A percentile compares a stretch with the other conserved stretches of the same genome.
Evolutionary conservation across 2,329 filamentous ascomycete species (phyloP).

Genomic region (Sporothrix brunneoviolacea): DNA sequence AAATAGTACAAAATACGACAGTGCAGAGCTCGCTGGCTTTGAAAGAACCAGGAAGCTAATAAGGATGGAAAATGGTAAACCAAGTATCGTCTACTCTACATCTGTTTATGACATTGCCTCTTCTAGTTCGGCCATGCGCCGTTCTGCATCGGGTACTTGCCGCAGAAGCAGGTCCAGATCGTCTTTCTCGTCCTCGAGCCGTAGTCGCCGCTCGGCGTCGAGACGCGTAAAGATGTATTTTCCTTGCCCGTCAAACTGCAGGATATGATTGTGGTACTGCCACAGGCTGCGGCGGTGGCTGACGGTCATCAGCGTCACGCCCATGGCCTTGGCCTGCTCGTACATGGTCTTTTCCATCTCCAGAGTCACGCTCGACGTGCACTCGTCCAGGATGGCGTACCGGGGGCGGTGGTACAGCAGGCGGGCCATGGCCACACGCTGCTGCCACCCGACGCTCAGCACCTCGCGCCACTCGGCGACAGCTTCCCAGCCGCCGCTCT

Average conservation of each 20-base stretch:
- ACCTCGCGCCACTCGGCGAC: constrained; percentile 97
- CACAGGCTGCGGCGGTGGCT: constrained; percentile 85
- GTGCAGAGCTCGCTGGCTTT: too few relatives aligned
- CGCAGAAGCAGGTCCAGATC: constrained; percentile 81
- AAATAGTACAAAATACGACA: too few relatives aligned
- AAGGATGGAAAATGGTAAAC: too few relatives aligned
- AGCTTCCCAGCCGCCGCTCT: constrained; percentile 68
- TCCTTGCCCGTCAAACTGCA: constrained; percentile 95
- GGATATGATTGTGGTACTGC: constrained; percentile 91
- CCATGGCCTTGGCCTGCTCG: constrained; percentile 83
- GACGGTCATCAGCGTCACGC: constrained; percentile 95
- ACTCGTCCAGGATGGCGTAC: constrained; percentile 96
- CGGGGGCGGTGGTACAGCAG: constrained; percentile 89
- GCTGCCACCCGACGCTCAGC: constrained; percentile 84
- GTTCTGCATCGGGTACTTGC: constrained; percentile 81
- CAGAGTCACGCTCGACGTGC: constrained; percentile 88
- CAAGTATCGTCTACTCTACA: neutral
- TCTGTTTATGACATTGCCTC: constrained; percentile 26
- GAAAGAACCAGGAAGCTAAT: too few relatives aligned
- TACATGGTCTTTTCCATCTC: constrained; percentile 97
- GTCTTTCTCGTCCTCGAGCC: constrained; percentile 93
- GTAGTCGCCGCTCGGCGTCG: constrained; percentile 78
- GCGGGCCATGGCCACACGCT: constrained; percentile 92
- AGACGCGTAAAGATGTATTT: constrained; percentile 82
- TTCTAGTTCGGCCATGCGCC: constrained; percentile 73